Base-by-base conservation (phyloP, 345 rosid genomes). In the Hypericum perforatum region DNA sequence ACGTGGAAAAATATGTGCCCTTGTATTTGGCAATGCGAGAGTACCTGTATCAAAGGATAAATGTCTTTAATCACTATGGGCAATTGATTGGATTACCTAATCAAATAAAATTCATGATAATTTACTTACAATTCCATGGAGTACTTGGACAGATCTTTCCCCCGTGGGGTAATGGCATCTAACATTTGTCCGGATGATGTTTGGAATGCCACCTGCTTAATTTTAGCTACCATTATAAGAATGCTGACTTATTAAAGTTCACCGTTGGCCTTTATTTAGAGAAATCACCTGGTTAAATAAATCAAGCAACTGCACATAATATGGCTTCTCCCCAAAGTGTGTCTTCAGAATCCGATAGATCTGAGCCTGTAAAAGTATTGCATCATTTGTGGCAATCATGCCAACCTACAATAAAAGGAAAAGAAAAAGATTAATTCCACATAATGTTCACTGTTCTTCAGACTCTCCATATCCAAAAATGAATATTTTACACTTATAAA, bases 301-400 rank as follows among this genome's bases (percentile, higher is more conserved):
- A 16, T 46, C 49, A 7, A 46, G 1, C 22, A 46, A 29, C 14
- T 46, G 22, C 16, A 46, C 49, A 13, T 46, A 46, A 29, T 46
- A 46, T 3, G 49, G 49, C 16, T 46, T 46, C 7, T 46, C 16
- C 16, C 13, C 16, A 29, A 46, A 46, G 49, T 46, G 16, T 4
- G 0, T 16, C 49, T 46, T 46, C 49, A 46, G 16, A 16, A 46
- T 46, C 49, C 49, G 14, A 12, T 3, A 16, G 16, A 46, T 13
- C 14, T 46, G 49, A 29, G 6, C 16, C 22, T 29, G 49, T 16
- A 46, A 8, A n/a, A 46, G 8, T 46, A 46, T 7, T 11, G 49
- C 49, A 46, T 46, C 49, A 46, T 46, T 46, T 46, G 16, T 12
- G 16, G 49, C 49, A 46, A 46, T 46, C 49, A 46, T 46, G 22